Evolutionary conservation across 75 land plant species (phyloP).

Genomic region (Cryptomeria japonica): DNA sequence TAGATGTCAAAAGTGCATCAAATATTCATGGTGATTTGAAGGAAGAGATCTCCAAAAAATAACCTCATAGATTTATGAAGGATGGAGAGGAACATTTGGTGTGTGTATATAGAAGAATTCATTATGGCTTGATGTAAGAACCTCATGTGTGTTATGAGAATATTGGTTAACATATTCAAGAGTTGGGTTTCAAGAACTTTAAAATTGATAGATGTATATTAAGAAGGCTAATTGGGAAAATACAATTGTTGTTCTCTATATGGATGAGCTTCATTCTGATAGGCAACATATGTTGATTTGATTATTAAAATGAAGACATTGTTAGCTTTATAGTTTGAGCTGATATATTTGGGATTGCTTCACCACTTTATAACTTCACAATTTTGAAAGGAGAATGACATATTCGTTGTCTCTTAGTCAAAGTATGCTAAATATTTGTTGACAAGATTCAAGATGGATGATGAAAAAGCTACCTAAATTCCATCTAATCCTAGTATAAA

Average conservation of each 20-base stretch:
- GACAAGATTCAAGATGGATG: not conserved
- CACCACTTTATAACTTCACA: no score
- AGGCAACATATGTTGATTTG: no score
- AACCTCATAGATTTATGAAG: no score
- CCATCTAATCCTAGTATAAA: not conserved
- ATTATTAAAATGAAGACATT: no score
- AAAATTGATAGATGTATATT: not conserved
- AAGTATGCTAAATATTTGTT: no score
- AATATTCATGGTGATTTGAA: not conserved
- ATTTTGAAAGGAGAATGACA: no score
- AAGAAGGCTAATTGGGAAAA: not conserved
- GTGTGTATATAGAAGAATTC: no score
- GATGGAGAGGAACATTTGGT: no score
- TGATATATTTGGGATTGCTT: no score
- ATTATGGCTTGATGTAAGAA: not conserved
- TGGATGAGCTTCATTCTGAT: no score
- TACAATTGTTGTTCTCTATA: not conserved
- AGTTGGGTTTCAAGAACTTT: not conserved
- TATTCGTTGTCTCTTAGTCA: no score
- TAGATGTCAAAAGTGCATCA: not conserved
- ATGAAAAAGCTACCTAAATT: not conserved
- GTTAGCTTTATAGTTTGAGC: not conserved
- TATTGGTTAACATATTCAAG: not conserved
- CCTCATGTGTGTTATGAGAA: not conserved
- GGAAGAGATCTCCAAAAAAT: no score